Base-by-base conservation (phyloP, 1,284 basidiomycete species). In the Moesziomyces sp. region DNA sequence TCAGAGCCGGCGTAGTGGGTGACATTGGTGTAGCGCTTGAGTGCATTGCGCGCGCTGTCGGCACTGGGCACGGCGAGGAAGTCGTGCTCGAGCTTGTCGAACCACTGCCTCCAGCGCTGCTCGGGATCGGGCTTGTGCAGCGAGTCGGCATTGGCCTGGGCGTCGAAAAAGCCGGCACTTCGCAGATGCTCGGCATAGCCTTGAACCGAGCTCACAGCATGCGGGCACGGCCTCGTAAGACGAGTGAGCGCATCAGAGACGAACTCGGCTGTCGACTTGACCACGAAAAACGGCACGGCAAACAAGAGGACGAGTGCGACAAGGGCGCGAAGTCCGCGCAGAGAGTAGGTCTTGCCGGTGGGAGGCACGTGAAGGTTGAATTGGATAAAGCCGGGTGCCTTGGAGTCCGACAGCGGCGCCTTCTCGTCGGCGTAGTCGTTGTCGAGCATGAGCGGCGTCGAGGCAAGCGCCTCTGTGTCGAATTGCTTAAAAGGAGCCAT, bases 1-100 rank as follows among this genome's bases (percentile, higher is more conserved):
- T 63, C 52, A 7, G 77, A 58, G 19, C 79, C 79, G 19, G 81
- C 81, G 30, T 74, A 46, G 59, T 84, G 82, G 28, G 50, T 67
- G 30, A 60, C 52, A n/a, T 62, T 56, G 35, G 81, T 81, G 73
- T 80, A 80, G 6, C 75, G 60, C 58, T 72, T 52, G 42, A 79
- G 55, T 13, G 74, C 72, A 5, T 68, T 68, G 18, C 78, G 64
- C 13, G 66, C 71, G 33, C 71, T 57, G 5, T 61, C 54, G 38
- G 76, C 76, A 7, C 44, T 51, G 14, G 78, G 78, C 11, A 76
- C 51, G 23, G 53, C 52, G 33, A 78, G 67, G 45, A 73, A 78
- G 46, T 58, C 58, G 26, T 33, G n/a, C 53, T 79, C 77, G 42
- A 75, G 64, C 35, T 59, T 58, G 45, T 33, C 52, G 47, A 66